Percentiles rank a stretch among this genome's conserved stretches.
phyloP scores from a whole-genome alignment of 2,329 filamentous ascomycete genomes.

The Pseudogymnoascus sp. region DNA sequence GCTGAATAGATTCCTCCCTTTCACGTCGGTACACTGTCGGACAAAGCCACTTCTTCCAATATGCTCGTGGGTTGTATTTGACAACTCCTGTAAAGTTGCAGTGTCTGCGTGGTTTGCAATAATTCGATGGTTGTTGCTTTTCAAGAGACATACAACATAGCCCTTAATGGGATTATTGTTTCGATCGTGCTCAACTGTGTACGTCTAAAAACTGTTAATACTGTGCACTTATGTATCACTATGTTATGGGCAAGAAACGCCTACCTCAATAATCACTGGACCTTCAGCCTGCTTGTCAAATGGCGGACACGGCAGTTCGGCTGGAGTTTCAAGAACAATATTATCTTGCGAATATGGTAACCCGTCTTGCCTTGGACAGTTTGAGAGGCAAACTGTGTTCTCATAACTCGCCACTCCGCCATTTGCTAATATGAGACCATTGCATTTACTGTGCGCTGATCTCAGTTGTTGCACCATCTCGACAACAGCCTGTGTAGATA shows the following conservation, averaged over 20 bases:
- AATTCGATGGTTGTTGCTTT: slow-evolving; percentile 39
- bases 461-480: slow-evolving; percentile 48
- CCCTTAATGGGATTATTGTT: slow-evolving; percentile 39
- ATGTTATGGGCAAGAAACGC: slow-evolving; percentile 12
- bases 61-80: slow-evolving; percentile 35
- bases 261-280: slow-evolving; percentile 44
- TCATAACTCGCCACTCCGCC: slow-evolving; percentile 59
- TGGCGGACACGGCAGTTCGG: slow-evolving; percentile 32
- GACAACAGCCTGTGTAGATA: slow-evolving; percentile 35
- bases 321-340: slow-evolving; percentile 34
- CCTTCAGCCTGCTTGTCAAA: slow-evolving; percentile 38
- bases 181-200: slow-evolving; percentile 49
- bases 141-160: slow-evolving; percentile 45
- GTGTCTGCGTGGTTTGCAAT: slow-evolving; percentile 48
- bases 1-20: slow-evolving; percentile 33
- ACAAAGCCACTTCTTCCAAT: slow-evolving; percentile 42
- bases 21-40: slow-evolving; percentile 19
- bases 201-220: slow-evolving; percentile 38
- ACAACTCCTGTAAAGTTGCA: slow-evolving; percentile 37
- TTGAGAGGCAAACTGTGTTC: slow-evolving; percentile 50
- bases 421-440: slow-evolving; percentile 55
- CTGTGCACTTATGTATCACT: not conserved
- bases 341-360: slow-evolving; percentile 38
- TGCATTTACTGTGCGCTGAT: slow-evolving; percentile 31
- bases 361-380: slow-evolving; percentile 29